Evolutionary conservation across 225 moss, liverwort and hornwort species (phyloP), one percentile per base, ranked within the genome.

Genomic region (Polytrichum commune): DNA sequence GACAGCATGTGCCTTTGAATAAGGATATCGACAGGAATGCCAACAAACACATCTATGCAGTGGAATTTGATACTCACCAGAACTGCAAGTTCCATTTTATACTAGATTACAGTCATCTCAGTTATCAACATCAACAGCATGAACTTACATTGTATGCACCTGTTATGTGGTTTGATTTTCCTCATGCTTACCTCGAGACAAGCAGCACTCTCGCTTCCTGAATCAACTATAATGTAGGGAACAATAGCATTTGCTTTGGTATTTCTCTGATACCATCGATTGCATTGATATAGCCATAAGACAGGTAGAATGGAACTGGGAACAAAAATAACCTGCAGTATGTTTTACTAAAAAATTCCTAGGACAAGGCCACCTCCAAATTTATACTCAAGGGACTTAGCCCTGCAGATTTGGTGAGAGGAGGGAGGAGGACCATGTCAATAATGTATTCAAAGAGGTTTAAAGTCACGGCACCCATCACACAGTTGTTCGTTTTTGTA

Each of bases 401-500:
- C 60, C 60, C n/a, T 22, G 60, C 24, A 9, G 60, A 60, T 23
- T n/a, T 60, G 60, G 24, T 60, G 4, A 24, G 60, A 9, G 56
- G 56, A 22, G 60, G 60, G 24, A 60, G 60, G 60, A 60, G 22
- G 60, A 46, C 8, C 46, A 46, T 68, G 54, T 68, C 68, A 68
- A 67, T 26, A 67, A 25, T 68, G 68, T 53, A 68, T 19, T 54
- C 13, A 46, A 8, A 27, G 53, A 65, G 9, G 68, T 9, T 35
- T 9, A 25, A 18, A 24, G 53, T 25, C 2, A 25, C 6, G 18
- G 29, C 16, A 26, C 18, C 81, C 70, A 87, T 22, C 69, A 38
- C 46, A 75, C 38, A 60, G 82, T 78, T 70, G 85, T 76, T 26
- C 77, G 74, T 72, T 93, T 95, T 6, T 82, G 69, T 71, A 98